Conservation (phyloP, 2,329 filamentous ascomycete genomes). For the Aspergillus thermomutatus region DNA sequence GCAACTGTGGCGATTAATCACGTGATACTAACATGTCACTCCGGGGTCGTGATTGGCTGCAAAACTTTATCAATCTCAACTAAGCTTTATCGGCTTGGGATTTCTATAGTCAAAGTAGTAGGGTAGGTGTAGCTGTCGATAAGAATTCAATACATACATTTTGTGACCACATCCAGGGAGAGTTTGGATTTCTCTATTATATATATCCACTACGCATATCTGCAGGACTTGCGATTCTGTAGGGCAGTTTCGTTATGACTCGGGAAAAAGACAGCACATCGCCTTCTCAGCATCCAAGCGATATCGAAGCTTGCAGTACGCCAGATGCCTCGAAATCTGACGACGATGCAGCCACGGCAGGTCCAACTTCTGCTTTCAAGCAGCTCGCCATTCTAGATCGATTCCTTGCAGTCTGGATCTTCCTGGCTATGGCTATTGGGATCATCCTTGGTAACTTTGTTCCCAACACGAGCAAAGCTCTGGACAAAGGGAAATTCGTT, state of each 20-base stretch:
- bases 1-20: not conserved
- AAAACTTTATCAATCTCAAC: not conserved
- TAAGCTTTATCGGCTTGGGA: not conserved
- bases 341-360: not conserved
- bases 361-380: constrained; percentile 17
- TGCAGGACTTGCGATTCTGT: not conserved
- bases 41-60: constrained; percentile 6
- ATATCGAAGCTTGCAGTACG: constrained; percentile 11
- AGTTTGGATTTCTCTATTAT: not conserved
- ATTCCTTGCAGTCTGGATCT: constrained; percentile 60
- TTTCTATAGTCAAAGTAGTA: not conserved
- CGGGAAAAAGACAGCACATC: constrained; percentile 3
- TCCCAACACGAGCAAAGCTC: constrained; percentile 53
- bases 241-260: not conserved
- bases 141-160: not conserved
- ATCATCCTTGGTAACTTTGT: constrained; percentile 75
- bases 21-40: constrained; percentile 9
- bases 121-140: not conserved
- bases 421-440: constrained; percentile 72
- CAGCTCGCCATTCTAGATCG: constrained; percentile 17
- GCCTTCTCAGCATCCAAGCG: not conserved
- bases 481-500: constrained; percentile 70
- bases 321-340: not conserved
- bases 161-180: not conserved
- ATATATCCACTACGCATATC: not conserved